Evolutionary conservation across 495 filamentous ascomycete genomes (phyloP), one percentile per base, ranked within the genome.

Genomic region (Trichoderma parareesei): DNA sequence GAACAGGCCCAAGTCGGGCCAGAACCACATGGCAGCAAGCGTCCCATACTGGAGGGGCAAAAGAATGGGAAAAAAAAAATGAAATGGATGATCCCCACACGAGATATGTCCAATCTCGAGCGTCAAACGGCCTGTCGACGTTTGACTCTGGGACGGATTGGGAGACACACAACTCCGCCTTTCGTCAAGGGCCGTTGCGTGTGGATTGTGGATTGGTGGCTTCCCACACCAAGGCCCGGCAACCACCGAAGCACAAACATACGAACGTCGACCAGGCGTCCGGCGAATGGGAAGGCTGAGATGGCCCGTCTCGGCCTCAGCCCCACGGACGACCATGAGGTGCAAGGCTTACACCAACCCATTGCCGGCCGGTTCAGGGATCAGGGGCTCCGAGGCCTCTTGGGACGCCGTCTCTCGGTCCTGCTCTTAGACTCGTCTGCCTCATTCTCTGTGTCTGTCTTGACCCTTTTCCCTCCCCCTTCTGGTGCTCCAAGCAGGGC

Each of bases 151-250:
- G 20, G 5, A 37, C 18, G 35, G 9, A 57, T 27, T 33, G 49
- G 49, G 9, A 57, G 49, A 27, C 27, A 37, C 49, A 35, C 49
- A 37, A 13, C 49, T 57, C 49, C 49, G 49, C 49, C 49, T 57
- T 57, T 48, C 14, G 20, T 20, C 49, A 37, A 13, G 49, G 49
- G 27, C 18, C 49, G n/a, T 18, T 57, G 49, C 20, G 35, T 4
- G 49, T 57, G 49, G 49, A 57, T 57, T 57, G 49, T 57, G 49
- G 49, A 57, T 57, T 57, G 49, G 49, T 57, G 49, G 49, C 49
- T 35, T 57, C 4, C 20, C 49, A 1, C 49, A 37, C 35, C 49
- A 37, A 57, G 20, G 46, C 9, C 49, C 49, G 49, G 49, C 49
- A 57, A 57, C 49, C 49, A 57, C 49, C 49, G 49, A 57, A 37